Conservation (phyloP, 495 filamentous ascomycete species). For the Penicillium manginii region DNA sequence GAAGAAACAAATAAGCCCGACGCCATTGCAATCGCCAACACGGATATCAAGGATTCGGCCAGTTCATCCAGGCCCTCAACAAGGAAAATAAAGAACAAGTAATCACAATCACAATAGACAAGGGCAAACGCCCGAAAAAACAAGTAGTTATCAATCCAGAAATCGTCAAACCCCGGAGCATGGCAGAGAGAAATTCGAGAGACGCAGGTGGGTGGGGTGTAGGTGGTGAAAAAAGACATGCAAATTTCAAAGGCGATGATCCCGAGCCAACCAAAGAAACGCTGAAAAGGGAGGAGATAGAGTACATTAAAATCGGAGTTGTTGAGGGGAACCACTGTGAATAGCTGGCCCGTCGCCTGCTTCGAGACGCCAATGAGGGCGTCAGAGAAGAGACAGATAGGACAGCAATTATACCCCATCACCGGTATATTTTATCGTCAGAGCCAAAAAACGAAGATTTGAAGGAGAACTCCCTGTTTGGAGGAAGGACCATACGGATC, state of each 20-base stretch:
- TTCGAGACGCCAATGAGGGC: not conserved
- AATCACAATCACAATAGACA: not conserved
- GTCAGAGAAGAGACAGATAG: conserved; percentile 5
- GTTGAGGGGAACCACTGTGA: conserved; percentile 12
- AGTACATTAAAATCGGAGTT: conserved; percentile 38
- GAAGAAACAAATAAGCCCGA: conserved; percentile 31
- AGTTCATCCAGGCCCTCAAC: conserved; percentile 21
- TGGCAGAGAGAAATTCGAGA: conserved; percentile 11
- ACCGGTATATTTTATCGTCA: conserved; percentile 27
- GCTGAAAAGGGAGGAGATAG: conserved; percentile 38
- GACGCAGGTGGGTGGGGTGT: conserved; percentile 6
- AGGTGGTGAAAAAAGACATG: conserved; percentile 7
- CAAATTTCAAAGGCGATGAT: conserved; percentile 23
- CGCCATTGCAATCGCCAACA: conserved; percentile 47
- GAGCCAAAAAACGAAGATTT: conserved; percentile 25
- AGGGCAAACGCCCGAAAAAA: conserved; percentile 18
- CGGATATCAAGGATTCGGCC: conserved; percentile 46
- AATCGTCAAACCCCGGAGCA: conserved; percentile 30
- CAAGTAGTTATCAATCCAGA: conserved; percentile 24
- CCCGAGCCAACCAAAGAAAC: conserved; percentile 35
- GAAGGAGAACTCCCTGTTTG: conserved; percentile 12
- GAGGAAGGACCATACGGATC: not conserved
- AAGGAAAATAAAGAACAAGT: not conserved
- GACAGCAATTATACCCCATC: conserved; percentile 29
- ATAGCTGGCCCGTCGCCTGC: not conserved